A percentile compares a stretch with the other conserved stretches of the same genome.
Evolutionary conservation across 768 basidiomycete genomes (phyloP).

Genomic region (Phallus indusiatus): DNA sequence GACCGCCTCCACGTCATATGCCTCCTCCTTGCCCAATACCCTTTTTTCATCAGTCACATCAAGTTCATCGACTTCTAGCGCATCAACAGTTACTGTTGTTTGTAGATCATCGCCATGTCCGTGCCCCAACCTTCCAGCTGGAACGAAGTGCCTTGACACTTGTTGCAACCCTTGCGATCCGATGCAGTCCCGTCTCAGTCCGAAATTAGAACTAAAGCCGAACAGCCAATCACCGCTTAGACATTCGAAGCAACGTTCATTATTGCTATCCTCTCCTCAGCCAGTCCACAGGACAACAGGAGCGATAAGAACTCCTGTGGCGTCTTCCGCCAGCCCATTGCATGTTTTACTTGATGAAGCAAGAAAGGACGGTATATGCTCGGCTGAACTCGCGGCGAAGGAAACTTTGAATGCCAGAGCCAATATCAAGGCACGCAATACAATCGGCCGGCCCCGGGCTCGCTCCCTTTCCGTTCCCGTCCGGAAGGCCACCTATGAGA

Average conservation of each 20-base stretch:
- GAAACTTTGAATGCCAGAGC: not conserved
- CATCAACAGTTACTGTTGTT: constrained; percentile 1
- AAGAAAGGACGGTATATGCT: not conserved
- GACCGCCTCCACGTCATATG: not conserved
- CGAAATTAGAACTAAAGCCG: not conserved
- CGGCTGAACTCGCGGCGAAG: not conserved
- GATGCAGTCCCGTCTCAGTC: not conserved
- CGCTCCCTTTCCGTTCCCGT: not conserved
- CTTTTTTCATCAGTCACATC: constrained; percentile 7
- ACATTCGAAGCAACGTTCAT: not conserved
- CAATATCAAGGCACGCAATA: not conserved
- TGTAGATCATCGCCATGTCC: not conserved
- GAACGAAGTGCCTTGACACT: not conserved
- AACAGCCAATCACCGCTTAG: not conserved
- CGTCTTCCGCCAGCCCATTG: not conserved
- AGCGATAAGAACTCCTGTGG: not conserved
- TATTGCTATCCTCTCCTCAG: not conserved
- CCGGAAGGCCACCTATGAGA: not conserved
- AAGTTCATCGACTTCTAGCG: not conserved
- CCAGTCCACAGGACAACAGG: not conserved
- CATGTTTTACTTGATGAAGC: not conserved
- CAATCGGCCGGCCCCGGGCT: not conserved
- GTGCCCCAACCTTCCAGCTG: not conserved
- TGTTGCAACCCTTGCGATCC: not conserved
- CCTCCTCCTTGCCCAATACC: constrained; percentile 1